Base-by-base conservation (phyloP, 306 rosid species). In the Glycyrrhiza uralensis region DNA sequence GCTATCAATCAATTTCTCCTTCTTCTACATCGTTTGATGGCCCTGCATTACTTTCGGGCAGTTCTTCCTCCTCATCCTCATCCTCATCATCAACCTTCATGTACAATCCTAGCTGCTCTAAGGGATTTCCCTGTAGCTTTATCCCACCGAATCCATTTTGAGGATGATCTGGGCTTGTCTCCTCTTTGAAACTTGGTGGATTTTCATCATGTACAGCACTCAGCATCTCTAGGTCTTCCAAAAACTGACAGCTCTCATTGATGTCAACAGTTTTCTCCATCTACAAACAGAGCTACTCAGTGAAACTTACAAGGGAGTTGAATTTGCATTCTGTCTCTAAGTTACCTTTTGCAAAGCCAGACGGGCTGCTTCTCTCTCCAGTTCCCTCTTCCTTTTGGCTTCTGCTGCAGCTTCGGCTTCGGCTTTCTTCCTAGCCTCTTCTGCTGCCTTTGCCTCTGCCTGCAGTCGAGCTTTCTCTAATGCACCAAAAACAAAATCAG, bases 371-470 rank as follows among this genome's bases (percentile, higher is more conserved):
- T 89, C 98, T 73, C 98, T 93, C 81, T 89, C 97, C 51, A 72
- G 69, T 71, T 93, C 97, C 80, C 97, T 86, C 83, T 81, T 80
- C 81, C 85, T 87, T 82, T 75, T 91, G 28, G 90, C 90, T 86
- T 87, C 94, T 5, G 88, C 96, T 4, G 86, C 96, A 63, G 94
- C 98, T 76, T 84, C 88, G 1, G 81, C 91, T 74, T 88, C 91
- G 1, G 98, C 98, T 71, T 80, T 88, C 82, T 69, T 86, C 55
- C 80, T 88, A 81, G 96, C 96, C 68, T 87, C 98, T 80, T 93
- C 98, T 23, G 98, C 98, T 65, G 96, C 98, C 76, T 85, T 85
- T 14, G 97, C 98, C 80, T 91, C 97, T 1, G 98, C 98, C 71
- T 87, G 96, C 71, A 93, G 69, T 30, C 96, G 89, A 29, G 98